These are phyloP conservation scores for Oldenlandia corymbosa DNA, from an alignment of 257 asterid species.

Conservation along the genomic window DNA sequence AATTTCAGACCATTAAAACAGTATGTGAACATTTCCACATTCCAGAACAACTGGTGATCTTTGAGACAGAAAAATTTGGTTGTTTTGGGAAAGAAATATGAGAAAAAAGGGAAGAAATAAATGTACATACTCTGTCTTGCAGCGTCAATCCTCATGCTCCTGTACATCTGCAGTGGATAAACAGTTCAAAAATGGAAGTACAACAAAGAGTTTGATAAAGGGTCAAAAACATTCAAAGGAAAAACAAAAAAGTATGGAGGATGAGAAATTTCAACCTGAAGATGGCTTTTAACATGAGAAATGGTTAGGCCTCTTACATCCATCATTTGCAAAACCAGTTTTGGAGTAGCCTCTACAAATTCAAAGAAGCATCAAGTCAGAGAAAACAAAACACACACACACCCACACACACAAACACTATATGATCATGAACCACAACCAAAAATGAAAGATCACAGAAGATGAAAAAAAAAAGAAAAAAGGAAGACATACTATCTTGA, in stretches of 20 bases:
- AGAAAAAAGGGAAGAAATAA: background rate
- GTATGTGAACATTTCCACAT: background rate
- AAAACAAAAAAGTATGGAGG: background rate
- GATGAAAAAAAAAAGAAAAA: background rate
- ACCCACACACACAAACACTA: background rate
- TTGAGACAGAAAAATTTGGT: background rate
- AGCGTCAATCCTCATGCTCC: slow-evolving; percentile 68
- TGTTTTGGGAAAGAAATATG: slow-evolving; percentile 5
- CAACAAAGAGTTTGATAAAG: background rate
- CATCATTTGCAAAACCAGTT: slow-evolving; percentile 73
- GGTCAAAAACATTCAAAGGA: background rate
- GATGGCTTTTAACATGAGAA: slow-evolving; percentile 92
- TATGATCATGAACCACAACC: background rate
- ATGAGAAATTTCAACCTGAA: slow-evolving; percentile 64
- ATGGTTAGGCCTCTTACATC: slow-evolving; percentile 84
- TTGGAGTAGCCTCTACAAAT: slow-evolving; percentile 75
- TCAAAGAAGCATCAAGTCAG: background rate
- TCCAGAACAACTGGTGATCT: background rate
- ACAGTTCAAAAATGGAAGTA: background rate
- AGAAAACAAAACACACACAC: background rate
- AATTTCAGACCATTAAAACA: background rate
- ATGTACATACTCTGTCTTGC: slow-evolving; percentile 40
- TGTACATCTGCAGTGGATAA: slow-evolving; percentile 52
- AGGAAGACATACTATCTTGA: slow-evolving; percentile 46
- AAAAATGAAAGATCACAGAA: background rate